Percentiles rank a stretch among this genome's conserved stretches.
These are phyloP conservation scores for Bacterosira constricta DNA, from an alignment of 108 stramenopile genomes.

Conservation along the genomic window DNA sequence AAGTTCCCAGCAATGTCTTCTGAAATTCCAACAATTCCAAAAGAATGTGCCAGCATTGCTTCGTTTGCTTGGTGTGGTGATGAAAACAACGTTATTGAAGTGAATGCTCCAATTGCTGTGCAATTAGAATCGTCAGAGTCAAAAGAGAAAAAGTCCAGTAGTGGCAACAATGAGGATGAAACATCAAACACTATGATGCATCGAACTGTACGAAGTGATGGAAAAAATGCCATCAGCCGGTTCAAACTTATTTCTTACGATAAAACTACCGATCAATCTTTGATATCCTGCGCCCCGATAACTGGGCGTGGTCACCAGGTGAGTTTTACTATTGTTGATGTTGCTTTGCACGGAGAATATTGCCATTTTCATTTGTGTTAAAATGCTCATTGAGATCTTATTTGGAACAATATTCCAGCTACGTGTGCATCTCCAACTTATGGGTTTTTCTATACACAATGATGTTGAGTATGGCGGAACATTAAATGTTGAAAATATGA, in stretches of 20 bases:
- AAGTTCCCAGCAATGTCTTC: conserved; percentile 41
- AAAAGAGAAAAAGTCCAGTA: no score
- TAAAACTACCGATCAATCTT: conserved; percentile 49
- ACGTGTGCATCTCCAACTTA: conserved; percentile 78
- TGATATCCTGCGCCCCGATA: conserved; percentile 72
- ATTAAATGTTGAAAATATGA: not conserved
- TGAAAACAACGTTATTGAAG: conserved; percentile 39
- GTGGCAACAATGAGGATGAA: not conserved
- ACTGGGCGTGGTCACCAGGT: conserved; percentile 94
- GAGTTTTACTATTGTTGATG: no score
- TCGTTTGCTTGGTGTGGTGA: conserved; percentile 35
- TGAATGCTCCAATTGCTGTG: conserved; percentile 73
- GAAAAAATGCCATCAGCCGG: conserved; percentile 70
- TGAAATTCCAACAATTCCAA: conserved; percentile 9
- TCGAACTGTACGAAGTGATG: conserved; percentile 47
- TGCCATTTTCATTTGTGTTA: no score
- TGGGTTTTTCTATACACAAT: conserved; percentile 82
- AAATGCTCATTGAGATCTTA: no score
- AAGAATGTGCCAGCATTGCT: conserved; percentile 9
- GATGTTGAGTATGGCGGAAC: conserved; percentile 84
- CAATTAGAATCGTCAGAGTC: conserved; percentile 16
- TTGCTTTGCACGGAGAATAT: no score
- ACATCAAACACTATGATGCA: conserved; percentile 59
- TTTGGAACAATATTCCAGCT: no score
- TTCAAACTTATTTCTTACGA: conserved; percentile 69